Evolutionary conservation across 2,329 filamentous ascomycete species (phyloP), one percentile per base, ranked within the genome.

Genomic region (Xylaria sp.): DNA sequence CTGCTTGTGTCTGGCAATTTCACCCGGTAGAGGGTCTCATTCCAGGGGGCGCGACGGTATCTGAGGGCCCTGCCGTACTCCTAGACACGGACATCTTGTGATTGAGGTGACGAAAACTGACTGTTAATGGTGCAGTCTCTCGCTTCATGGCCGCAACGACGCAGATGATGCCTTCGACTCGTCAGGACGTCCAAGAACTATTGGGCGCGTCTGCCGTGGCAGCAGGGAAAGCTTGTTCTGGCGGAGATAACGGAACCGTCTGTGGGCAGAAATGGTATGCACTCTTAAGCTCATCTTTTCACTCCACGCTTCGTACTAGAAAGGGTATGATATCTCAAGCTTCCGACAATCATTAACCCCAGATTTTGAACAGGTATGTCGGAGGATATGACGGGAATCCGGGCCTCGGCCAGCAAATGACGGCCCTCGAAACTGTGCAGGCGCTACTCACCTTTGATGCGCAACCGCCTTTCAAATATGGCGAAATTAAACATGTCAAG

Each of bases 361-460:
- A 25, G n/a, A 23, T 41, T 46, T 61, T n/a, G 15, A 5, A 64
- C 20, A 70, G 68, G 68, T 70, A 89, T 69, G 80, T 82, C 0
- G 84, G 84, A 48, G 85, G 82, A 1, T 90, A 83, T 69, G 89
- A 91, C 74, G 84, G 84, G 46, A 81, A 78, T 28, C 77, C 81
- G 0, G 88, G 89, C 2, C 82, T 91, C 6, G 90, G 90, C 4
- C 87, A 90, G 78, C 85, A 91, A 76, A 89, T 91, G 87, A 87
- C 84, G 65, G 90, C 88, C 1, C 83, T 91, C 59, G 89, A 91
- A 80, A 84, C 85, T 0, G 82, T 91, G 18, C 89, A 91, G 76
- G 88, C 88, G 2, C 80, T 90, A 2, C 79, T 92, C 58, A 81
- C 83, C 15, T 74, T 79, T 15, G 73, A 81, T 5, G 81, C 84